phyloP scores from a whole-genome alignment of 2,329 filamentous ascomycete species.

The Fusarium equiseti region DNA sequence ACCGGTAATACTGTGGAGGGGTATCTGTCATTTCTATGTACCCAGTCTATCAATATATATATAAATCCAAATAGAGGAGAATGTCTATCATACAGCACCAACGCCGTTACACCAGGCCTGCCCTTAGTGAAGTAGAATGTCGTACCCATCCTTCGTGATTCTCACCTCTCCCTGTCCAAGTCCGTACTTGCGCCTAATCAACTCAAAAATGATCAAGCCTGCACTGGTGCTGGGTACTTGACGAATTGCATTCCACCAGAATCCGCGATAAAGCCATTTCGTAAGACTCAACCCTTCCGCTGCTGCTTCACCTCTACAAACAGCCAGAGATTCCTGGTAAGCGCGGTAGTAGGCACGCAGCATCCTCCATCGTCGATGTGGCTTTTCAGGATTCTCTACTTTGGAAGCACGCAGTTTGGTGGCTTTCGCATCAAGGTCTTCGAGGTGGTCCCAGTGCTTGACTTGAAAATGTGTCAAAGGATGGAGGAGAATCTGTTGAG shows the following conservation, averaged over 20 bases:
- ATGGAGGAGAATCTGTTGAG: constrained; percentile 77
- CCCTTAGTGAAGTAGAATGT: constrained; percentile 69
- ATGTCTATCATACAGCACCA: constrained; percentile 27
- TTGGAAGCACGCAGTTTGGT: constrained; percentile 58
- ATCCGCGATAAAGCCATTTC: constrained; percentile 77
- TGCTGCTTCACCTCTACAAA: constrained; percentile 69
- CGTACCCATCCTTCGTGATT: constrained; percentile 77
- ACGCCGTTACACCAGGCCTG: constrained; percentile 19
- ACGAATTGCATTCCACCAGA: constrained; percentile 77
- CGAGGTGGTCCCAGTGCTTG: constrained; percentile 78
- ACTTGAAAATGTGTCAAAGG: constrained; percentile 78
- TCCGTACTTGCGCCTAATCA: constrained; percentile 79
- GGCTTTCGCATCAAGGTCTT: constrained; percentile 75
- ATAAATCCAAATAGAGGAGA: constrained; percentile 31
- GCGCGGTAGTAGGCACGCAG: constrained; percentile 76
- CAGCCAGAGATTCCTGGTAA: constrained; percentile 74
- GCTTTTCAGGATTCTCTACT: constrained; percentile 49
- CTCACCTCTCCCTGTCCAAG: constrained; percentile 70
- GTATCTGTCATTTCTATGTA: constrained; percentile 16
- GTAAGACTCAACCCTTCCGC: constrained; percentile 67
- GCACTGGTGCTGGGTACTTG: constrained; percentile 83
- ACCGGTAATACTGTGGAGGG: not conserved
- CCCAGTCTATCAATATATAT: not conserved
- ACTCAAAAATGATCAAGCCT: constrained; percentile 82
- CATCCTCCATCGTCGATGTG: constrained; percentile 62